Conservation (phyloP, 225 moss, liverwort and hornwort species). For the Thuidium tamariscinum region DNA sequence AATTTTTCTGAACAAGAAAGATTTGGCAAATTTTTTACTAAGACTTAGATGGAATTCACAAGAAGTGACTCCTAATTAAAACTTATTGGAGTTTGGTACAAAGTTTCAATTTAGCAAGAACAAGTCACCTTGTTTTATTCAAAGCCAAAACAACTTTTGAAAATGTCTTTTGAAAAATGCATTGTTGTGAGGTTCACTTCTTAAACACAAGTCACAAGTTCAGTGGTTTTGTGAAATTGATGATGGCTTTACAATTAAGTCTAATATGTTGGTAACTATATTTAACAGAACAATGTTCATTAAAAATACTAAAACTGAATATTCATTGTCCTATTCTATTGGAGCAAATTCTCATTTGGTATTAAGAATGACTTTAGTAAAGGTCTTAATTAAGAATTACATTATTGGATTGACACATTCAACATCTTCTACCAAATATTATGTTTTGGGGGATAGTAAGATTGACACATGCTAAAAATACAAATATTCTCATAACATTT, state of each 20-base stretch:
- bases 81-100: not conserved
- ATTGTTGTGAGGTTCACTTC: not conserved
- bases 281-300: not conserved
- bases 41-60: rapidly evolving
- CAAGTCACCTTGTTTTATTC: rapidly evolving
- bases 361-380: not conserved
- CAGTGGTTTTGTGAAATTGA: rapidly evolving
- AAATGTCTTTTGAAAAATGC: not conserved
- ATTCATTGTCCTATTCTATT: not conserved
- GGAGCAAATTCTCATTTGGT: not conserved
- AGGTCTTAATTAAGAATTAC: not conserved
- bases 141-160: not conserved
- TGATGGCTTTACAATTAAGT: rapidly evolving
- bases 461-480: not conserved
- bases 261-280: too few species aligned
- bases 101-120: not conserved
- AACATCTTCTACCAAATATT: not conserved
- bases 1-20: rapidly evolving
- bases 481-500: not conserved
- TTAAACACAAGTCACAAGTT: rapidly evolving
- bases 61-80: not conserved
- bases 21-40: not conserved
- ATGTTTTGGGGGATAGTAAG: rapidly evolving
- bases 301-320: too few species aligned
- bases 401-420: rapidly evolving